Evolutionary conservation across 2,329 filamentous ascomycete species (phyloP).

Genomic region (Neopestalotiopsis sp.): DNA sequence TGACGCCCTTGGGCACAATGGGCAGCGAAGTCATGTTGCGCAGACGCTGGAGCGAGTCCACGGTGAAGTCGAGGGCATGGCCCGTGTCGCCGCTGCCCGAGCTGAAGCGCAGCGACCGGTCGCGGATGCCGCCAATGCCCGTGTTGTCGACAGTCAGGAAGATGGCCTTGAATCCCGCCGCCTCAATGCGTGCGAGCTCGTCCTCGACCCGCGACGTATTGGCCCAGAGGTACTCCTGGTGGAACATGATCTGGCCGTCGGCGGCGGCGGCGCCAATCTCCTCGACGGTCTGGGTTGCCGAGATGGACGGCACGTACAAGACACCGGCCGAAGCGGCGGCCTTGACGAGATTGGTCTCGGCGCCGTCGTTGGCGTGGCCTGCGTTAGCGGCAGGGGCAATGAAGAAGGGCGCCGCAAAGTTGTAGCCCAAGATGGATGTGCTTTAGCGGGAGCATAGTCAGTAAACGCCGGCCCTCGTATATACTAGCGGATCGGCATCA

Average conservation of each 20-base stretch:
- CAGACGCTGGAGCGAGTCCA: slow-evolving; percentile 2
- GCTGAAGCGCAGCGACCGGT: slow-evolving; percentile 20
- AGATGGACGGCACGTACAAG: slow-evolving; percentile 48
- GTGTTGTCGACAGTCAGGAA: slow-evolving; percentile 26
- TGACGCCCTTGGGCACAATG: slow-evolving; percentile 38
- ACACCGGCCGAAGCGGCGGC: slow-evolving; percentile 52
- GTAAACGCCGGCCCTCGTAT: slow-evolving; percentile 17
- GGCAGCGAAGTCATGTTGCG: slow-evolving; percentile 30
- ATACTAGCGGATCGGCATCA: slow-evolving; percentile 37
- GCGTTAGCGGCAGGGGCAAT: slow-evolving; percentile 55
- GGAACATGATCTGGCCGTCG: slow-evolving; percentile 21
- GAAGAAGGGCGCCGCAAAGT: slow-evolving; percentile 60
- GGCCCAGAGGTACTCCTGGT: slow-evolving; percentile 35
- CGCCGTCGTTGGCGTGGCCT: slow-evolving; percentile 47
- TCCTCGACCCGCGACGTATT: slow-evolving; percentile 19
- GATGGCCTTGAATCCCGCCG: slow-evolving; percentile 25
- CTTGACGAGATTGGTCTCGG: slow-evolving; percentile 54
- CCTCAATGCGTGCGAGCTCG: slow-evolving; percentile 21
- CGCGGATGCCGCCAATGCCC: slow-evolving; percentile 18
- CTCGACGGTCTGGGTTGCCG: slow-evolving; percentile 35
- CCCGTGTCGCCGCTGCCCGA: slow-evolving; percentile 15
- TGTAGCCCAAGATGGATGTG: slow-evolving; percentile 57
- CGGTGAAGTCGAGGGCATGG: neutral
- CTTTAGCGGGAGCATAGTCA: slow-evolving; percentile 27
- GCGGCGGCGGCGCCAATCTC: slow-evolving; percentile 42